Evolutionary conservation across 1,139 yeast genomes (phyloP), one percentile per base, ranked within the genome.

Genomic region (Entelexis paramagnoliae): DNA sequence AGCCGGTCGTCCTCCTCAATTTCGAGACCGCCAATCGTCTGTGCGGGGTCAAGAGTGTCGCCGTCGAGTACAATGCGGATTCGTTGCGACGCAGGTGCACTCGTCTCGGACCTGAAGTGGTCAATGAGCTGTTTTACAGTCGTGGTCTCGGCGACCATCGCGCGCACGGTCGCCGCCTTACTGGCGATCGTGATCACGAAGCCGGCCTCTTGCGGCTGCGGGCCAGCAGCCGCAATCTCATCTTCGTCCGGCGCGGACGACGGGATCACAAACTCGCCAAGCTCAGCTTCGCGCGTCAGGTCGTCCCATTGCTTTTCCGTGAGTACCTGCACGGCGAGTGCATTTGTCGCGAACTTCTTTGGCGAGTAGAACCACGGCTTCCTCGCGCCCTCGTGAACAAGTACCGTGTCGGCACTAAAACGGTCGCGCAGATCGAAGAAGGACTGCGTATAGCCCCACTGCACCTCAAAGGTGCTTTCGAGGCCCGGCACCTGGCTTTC

Each of bases 201-300:
- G 36, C 46, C 46, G 5, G 63, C 61, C 41, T 69, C 68, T n/a
- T 56, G 57, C 30, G 30, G 14, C 8, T 28, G 11, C 30, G 30
- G n/a, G n/a, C n/a, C 30, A 13, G 30, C 4, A 28, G 4, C 1
- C 10, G 30, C 30, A 2, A 53, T 45, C 16, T 59, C 58, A 32
- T 34, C 61, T 56, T 36, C 53, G 40, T 51, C 62, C 22, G 43
- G 40, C 11, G 24, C 35, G 1, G 42, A 30, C 28, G 17, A 24
- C 29, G 40, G 39, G 26, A 16, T 33, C 14, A 19, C 30, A 10
- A 17, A 32, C 16, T 47, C 42, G 33, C 32, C 47, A 6, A 33
- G 33, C 33, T 35, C 46, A 1, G 30, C 39, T 2, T 35, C 32
- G n/a, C 22, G 36, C 17, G 36, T 30, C 19, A 34, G 3, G 7